Evolutionary conservation across 108 stramenopile species (phyloP).

Genomic region (Pseudonitzschia pungens): DNA sequence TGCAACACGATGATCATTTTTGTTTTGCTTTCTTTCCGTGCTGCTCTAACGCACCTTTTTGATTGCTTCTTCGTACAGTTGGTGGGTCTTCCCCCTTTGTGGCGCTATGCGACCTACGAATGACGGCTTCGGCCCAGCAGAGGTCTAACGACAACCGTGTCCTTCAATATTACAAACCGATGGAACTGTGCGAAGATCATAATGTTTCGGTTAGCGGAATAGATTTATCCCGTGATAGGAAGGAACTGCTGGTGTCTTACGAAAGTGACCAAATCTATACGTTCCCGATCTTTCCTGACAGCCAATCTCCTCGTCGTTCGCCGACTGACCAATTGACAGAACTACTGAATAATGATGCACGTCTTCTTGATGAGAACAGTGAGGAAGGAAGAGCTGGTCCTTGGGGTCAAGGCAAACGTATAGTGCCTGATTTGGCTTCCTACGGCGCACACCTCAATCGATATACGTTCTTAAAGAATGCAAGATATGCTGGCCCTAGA

Average conservation of each 20-base stretch:
- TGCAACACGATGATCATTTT: not conserved
- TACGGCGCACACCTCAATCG: constrained; percentile 85
- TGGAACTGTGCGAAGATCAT: constrained; percentile 22
- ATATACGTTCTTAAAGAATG: constrained; percentile 74
- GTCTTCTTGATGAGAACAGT: not conserved
- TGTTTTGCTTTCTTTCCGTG: constrained; percentile 6
- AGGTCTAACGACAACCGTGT: constrained; percentile 15
- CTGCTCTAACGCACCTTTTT: constrained; percentile 5
- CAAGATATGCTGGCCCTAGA: constrained; percentile 75
- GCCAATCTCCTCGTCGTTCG: constrained; percentile 40
- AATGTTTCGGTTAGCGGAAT: constrained; percentile 76
- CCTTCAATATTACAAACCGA: constrained; percentile 53
- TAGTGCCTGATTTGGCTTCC: constrained; percentile 47
- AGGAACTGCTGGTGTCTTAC: constrained; percentile 74
- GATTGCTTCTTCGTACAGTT: constrained; percentile 23
- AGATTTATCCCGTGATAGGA: constrained; percentile 63
- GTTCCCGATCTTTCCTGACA: constrained; percentile 67
- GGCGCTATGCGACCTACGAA: constrained; percentile 72
- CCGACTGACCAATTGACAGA: constrained; percentile 27
- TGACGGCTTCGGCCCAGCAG: constrained; percentile 40
- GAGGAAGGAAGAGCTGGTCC: not conserved
- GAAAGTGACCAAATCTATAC: constrained; percentile 86
- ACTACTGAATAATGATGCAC: not conserved
- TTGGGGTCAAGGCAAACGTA: constrained; percentile 12
- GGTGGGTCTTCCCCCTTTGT: constrained; percentile 62